Evolutionary conservation across 1,139 yeast genomes (phyloP).

Genomic region (Saccharomycopsis hybrid): DNA sequence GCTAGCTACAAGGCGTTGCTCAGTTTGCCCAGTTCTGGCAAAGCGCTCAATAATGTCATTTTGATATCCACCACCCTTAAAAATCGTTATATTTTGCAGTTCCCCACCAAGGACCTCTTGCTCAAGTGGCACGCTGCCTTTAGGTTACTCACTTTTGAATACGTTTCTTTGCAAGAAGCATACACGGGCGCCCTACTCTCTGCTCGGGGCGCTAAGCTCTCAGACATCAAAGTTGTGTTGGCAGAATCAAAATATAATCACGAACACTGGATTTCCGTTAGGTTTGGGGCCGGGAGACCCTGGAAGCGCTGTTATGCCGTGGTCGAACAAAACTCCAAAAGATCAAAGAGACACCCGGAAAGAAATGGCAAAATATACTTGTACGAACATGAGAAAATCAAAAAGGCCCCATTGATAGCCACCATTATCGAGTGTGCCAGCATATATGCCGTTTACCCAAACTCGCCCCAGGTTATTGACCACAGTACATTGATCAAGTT

Average conservation of each 20-base stretch:
- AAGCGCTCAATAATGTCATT: conserved; percentile 68
- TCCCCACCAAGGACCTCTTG: conserved; percentile 51
- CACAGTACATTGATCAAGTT: conserved; percentile 81
- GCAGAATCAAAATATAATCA: conserved; percentile 74
- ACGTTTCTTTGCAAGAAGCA: conserved; percentile 67
- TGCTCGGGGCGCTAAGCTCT: conserved; percentile 66
- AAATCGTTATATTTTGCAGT: conserved; percentile 72
- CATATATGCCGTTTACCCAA: conserved; percentile 92
- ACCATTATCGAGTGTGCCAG: conserved; percentile 63
- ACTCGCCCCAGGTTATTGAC: conserved; percentile 71
- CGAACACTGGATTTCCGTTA: conserved; percentile 91
- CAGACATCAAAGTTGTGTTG: conserved; percentile 68
- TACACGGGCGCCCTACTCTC: conserved; percentile 80
- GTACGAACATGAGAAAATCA: conserved; percentile 62
- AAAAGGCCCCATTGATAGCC: conserved; percentile 76
- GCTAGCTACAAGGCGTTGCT: conserved; percentile 75
- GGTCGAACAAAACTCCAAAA: conserved; percentile 52
- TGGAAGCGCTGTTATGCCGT: conserved; percentile 95
- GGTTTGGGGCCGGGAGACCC: conserved; percentile 97
- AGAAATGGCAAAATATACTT: conserved; percentile 30
- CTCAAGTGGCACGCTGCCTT: conserved; percentile 62
- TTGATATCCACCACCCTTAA: conserved; percentile 87
- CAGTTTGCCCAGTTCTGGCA: conserved; percentile 35
- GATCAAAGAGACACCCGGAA: conserved; percentile 32
- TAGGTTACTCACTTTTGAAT: conserved; percentile 63